A percentile compares a stretch with the other conserved stretches of the same genome.
Evolutionary conservation across 108 stramenopile genomes (phyloP).

Genomic region (Nitzschia sp.): DNA sequence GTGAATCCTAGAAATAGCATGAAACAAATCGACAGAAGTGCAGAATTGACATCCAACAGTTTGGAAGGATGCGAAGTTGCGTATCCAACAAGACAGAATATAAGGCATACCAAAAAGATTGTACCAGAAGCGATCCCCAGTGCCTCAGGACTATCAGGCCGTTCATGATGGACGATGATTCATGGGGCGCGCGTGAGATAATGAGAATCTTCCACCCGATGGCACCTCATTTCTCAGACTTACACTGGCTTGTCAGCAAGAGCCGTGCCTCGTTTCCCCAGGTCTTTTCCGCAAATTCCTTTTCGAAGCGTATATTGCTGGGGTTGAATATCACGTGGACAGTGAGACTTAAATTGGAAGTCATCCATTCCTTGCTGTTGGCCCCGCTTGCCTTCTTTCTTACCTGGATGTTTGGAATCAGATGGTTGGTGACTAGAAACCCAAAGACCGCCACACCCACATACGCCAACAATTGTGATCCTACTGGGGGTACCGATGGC

Average conservation of each 20-base stretch:
- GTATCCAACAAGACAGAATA: slow-evolving; percentile 85
- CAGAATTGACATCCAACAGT: slow-evolving; percentile 79
- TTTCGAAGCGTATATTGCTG: slow-evolving; percentile 70
- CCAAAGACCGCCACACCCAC: slow-evolving; percentile 42
- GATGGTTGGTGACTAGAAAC: slow-evolving; percentile 36
- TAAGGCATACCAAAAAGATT: slow-evolving; percentile 89
- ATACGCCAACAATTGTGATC: slow-evolving; percentile 58
- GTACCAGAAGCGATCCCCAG: slow-evolving; percentile 94
- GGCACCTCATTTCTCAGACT: slow-evolving; percentile 6
- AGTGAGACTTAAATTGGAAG: not conserved
- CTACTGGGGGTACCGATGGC: slow-evolving; percentile 31
- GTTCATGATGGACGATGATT: not conserved
- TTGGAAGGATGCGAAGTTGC: slow-evolving; percentile 75
- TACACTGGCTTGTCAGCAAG: slow-evolving; percentile 55
- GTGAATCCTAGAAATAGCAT: slow-evolving; percentile 97
- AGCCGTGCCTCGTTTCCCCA: slow-evolving; percentile 84
- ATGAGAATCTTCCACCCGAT: not conserved
- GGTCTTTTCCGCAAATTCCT: slow-evolving; percentile 84
- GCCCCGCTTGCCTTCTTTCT: too few species aligned
- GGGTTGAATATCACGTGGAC: not conserved
- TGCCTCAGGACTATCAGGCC: slow-evolving; percentile 91
- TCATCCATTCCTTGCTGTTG: too few species aligned
- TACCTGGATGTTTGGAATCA: slow-evolving; percentile 62
- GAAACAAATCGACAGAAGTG: slow-evolving; percentile 94
- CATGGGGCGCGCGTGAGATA: not conserved